phyloP scores from a whole-genome alignment of 1,284 basidiomycete genomes.

The Ustilago sp. region DNA sequence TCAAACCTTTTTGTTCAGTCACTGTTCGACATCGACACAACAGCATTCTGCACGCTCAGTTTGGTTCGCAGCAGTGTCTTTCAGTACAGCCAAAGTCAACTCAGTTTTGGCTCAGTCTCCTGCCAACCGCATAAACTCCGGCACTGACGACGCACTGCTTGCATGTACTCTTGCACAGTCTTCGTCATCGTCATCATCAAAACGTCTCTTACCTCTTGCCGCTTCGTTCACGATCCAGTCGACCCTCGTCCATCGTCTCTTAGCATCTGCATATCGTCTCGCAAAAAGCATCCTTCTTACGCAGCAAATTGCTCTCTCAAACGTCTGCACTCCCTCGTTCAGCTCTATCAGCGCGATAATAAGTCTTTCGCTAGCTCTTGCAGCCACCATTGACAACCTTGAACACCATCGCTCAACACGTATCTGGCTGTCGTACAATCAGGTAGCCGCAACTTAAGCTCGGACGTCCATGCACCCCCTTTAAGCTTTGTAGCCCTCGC shows the following conservation, averaged over 20 bases:
- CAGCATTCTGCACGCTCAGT: conserved; percentile 2
- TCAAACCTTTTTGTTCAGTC: neutral
- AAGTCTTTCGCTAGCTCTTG: neutral
- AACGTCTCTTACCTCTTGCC: neutral
- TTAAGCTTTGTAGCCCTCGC: conserved; percentile 12
- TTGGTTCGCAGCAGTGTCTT: neutral
- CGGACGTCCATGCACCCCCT: conserved; percentile 9
- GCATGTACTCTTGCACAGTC: conserved; percentile 4
- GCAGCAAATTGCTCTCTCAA: neutral
- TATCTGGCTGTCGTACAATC: neutral
- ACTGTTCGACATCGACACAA: neutral
- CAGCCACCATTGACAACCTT: no score
- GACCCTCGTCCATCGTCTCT: neutral
- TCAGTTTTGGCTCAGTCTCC: neutral
- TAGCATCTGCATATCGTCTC: conserved; percentile 25
- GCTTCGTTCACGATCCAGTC: neutral
- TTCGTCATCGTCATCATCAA: neutral
- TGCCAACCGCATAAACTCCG: conserved; percentile 6
- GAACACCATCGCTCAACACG: neutral
- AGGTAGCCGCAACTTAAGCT: no score
- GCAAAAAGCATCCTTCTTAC: conserved; percentile 13
- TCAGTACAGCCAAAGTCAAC: neutral
- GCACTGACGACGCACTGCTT: neutral
- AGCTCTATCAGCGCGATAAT: neutral
- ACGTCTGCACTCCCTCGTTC: neutral